Evolutionary conservation across 257 asterid genomes (phyloP).

Genomic region (Solanum appendiculatum): DNA sequence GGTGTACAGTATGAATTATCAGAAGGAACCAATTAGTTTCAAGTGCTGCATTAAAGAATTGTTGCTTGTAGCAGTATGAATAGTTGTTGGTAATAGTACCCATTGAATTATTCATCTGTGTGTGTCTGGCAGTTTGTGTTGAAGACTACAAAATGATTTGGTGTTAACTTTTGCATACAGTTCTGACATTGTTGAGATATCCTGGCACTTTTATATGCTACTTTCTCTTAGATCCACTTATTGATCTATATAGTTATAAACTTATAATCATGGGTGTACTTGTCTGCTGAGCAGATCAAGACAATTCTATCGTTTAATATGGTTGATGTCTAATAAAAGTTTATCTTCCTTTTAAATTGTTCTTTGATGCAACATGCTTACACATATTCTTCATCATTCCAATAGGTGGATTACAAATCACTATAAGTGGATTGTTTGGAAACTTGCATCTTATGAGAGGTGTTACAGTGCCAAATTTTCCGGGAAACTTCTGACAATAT

Average conservation of each 20-base stretch:
- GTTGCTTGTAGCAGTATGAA: background rate
- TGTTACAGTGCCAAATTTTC: slow-evolving; percentile 60
- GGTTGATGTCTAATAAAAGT: background rate
- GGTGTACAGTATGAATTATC: background rate
- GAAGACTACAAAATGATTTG: background rate
- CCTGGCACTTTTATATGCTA: background rate
- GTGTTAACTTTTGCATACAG: background rate
- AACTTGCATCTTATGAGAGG: slow-evolving; percentile 87
- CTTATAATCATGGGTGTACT: background rate
- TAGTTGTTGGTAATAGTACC: background rate
- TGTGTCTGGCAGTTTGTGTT: background rate
- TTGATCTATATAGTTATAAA: background rate
- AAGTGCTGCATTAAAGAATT: background rate
- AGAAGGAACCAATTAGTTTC: background rate
- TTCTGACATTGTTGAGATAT: background rate
- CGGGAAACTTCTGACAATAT: slow-evolving; percentile 56
- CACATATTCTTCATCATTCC: slow-evolving; percentile 1
- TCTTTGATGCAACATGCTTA: background rate
- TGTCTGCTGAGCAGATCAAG: background rate
- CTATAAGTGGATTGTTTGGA: slow-evolving; percentile 95
- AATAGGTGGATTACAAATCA: slow-evolving; percentile 86
- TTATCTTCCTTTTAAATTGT: background rate
- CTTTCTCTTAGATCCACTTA: background rate
- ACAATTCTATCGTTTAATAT: background rate
- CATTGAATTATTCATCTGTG: background rate